These are phyloP conservation scores for Boletellus ananas DNA, from an alignment of 768 basidiomycete genomes.

Conservation along the genomic window DNA sequence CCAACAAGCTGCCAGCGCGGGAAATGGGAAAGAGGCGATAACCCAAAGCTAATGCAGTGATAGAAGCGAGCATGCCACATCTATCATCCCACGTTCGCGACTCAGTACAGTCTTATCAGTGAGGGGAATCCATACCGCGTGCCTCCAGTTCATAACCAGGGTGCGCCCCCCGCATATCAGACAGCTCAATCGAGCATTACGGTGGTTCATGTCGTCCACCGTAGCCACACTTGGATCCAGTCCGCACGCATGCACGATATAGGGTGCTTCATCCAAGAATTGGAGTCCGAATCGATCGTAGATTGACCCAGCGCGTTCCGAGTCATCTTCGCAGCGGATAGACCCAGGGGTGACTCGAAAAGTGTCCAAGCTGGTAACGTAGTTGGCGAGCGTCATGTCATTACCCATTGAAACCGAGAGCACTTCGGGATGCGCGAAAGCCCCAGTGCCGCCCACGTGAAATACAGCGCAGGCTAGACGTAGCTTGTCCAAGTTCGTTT, in stretches of 20 bases:
- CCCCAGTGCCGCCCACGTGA: not conserved
- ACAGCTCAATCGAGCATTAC: slow-evolving; percentile 5
- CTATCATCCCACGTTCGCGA: not conserved
- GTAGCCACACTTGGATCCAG: slow-evolving; percentile 12
- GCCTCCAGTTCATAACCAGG: slow-evolving; percentile 4
- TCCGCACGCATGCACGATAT: slow-evolving; percentile 12
- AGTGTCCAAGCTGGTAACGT: not conserved
- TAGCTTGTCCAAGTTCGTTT: not conserved
- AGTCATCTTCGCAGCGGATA: not conserved
- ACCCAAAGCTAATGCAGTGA: not conserved
- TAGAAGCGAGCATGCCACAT: not conserved
- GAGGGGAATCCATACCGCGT: slow-evolving; percentile 4
- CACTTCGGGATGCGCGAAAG: slow-evolving; percentile 1
- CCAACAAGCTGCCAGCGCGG: slow-evolving; percentile 1
- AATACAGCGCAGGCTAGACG: slow-evolving; percentile 8
- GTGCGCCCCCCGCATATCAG: not conserved
- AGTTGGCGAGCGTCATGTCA: not conserved
- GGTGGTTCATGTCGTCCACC: slow-evolving; percentile 9
- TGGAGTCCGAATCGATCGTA: not conserved
- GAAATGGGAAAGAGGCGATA: not conserved
- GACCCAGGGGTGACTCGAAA: not conserved
- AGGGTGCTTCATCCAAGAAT: not conserved
- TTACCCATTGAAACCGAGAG: not conserved
- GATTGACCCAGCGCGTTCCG: not conserved
- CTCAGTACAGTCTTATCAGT: not conserved